Conservation (phyloP, 805 yeast genomes). For the Kregervanrija delftensis region DNA sequence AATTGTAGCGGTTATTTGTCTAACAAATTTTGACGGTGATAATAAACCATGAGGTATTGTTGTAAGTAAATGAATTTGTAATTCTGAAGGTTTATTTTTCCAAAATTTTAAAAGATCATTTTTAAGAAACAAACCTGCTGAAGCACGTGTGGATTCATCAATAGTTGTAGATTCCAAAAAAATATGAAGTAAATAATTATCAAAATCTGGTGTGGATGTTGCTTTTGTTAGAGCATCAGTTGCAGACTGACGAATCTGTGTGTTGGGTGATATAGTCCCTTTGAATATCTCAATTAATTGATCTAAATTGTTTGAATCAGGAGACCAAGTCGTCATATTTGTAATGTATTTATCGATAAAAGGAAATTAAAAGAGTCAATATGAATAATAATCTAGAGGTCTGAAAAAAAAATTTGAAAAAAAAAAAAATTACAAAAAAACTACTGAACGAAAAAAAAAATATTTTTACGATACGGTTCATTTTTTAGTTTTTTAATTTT, state of each 20-base stretch:
- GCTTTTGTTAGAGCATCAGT: conserved; percentile 70
- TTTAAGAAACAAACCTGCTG: conserved; percentile 83
- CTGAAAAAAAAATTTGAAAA: not conserved
- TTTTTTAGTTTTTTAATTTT: conserved; percentile 1
- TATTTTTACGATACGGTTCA: not conserved
- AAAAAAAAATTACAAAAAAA: not conserved
- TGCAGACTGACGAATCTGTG: conserved; percentile 53
- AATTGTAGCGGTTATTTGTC: conserved; percentile 87
- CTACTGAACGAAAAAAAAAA: too few relatives aligned
- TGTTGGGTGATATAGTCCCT: conserved; percentile 62
- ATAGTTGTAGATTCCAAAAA: conserved; percentile 47
- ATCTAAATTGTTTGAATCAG: conserved; percentile 52
- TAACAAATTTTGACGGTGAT: conserved; percentile 51
- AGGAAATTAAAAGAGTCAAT: not conserved
- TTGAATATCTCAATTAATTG: conserved; percentile 62
- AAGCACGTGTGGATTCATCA: conserved; percentile 62
- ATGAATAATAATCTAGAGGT: not conserved
- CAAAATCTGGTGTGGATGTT: conserved; percentile 64
- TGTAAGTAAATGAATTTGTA: conserved; percentile 29
- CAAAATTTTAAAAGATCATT: conserved; percentile 51
- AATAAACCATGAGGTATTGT: conserved; percentile 42
- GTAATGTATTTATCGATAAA: not conserved
- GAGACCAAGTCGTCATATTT: conserved; percentile 53
- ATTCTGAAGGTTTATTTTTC: conserved; percentile 20
- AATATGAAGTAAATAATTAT: conserved; percentile 70